Percentiles rank a stretch among this genome's conserved stretches.
Evolutionary conservation across 495 filamentous ascomycete species (phyloP).

Genomic region (Xylaria venustula): DNA sequence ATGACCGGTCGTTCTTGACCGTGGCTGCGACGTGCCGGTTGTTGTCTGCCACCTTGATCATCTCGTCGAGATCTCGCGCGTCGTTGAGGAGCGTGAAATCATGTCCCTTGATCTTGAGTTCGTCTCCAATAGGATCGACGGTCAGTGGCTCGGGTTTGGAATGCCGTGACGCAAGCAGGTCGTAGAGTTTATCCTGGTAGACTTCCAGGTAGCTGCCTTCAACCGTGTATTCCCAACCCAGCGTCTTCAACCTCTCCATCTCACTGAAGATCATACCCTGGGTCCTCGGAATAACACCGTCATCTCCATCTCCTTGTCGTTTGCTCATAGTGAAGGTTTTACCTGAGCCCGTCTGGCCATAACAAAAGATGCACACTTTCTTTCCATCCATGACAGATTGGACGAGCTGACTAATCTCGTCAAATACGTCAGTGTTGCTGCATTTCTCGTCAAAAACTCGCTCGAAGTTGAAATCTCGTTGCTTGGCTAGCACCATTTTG

Average conservation of each 20-base stretch:
- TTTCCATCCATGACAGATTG: slow-evolving; percentile 96
- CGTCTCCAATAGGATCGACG: slow-evolving; percentile 46
- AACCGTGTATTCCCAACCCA: slow-evolving; percentile 93
- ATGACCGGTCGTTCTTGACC: slow-evolving; percentile 92
- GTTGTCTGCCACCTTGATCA: slow-evolving; percentile 72
- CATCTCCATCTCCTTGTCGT: slow-evolving; percentile 47
- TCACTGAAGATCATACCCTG: slow-evolving; percentile 91
- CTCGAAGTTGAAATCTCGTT: slow-evolving; percentile 86
- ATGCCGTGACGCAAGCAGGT: slow-evolving; percentile 80
- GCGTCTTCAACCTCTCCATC: slow-evolving; percentile 74
- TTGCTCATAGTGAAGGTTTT: slow-evolving; percentile 95
- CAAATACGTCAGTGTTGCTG: slow-evolving; percentile 86
- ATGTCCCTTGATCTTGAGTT: slow-evolving; percentile 64
- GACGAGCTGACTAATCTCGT: slow-evolving; percentile 94
- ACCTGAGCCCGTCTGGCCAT: slow-evolving; percentile 94
- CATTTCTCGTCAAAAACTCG: slow-evolving; percentile 80
- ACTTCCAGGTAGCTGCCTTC: slow-evolving; percentile 97
- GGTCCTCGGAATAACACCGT: slow-evolving; percentile 95
- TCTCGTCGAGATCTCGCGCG: slow-evolving; percentile 74
- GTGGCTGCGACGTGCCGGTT: slow-evolving; percentile 94
- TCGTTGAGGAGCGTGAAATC: slow-evolving; percentile 67
- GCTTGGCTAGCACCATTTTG: slow-evolving; percentile 80
- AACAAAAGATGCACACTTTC: slow-evolving; percentile 99
- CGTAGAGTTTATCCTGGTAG: slow-evolving; percentile 96
- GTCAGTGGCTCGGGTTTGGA: slow-evolving; percentile 90